Percentiles rank a stretch among this genome's conserved stretches.
phyloP scores from a whole-genome alignment of 2,329 filamentous ascomycete genomes.

The Coniochaeta ligniaria region DNA sequence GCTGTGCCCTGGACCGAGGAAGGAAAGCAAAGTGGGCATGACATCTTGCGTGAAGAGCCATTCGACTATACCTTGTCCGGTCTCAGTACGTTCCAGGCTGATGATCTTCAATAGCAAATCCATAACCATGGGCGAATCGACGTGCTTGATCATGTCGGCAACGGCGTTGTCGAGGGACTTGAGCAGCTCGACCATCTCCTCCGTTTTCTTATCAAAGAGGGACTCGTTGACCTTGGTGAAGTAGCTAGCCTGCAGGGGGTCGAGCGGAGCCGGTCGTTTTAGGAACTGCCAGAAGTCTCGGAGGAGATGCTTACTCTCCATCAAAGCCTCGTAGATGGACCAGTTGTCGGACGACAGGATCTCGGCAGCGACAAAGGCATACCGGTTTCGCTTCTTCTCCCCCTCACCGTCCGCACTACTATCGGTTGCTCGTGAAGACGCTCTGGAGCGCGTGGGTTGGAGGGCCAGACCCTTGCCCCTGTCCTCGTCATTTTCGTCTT shows the following conservation, averaged over 20 bases:
- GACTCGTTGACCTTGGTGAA: slow-evolving; percentile 99
- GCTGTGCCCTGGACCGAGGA: slow-evolving; percentile 75
- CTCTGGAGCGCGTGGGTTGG: slow-evolving; percentile 44
- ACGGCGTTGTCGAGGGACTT: slow-evolving; percentile 78
- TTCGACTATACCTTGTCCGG: slow-evolving; percentile 90
- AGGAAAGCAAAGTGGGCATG: slow-evolving; percentile 79
- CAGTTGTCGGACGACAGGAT: slow-evolving; percentile 92
- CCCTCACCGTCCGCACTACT: slow-evolving; percentile 61
- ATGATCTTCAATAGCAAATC: slow-evolving; percentile 95
- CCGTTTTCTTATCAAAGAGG: slow-evolving; percentile 95
- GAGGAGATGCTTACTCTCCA: slow-evolving; percentile 74
- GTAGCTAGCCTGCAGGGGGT: slow-evolving; percentile 91
- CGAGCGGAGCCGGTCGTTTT: slow-evolving; percentile 73
- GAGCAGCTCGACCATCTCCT: slow-evolving; percentile 90
- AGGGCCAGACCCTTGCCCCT: slow-evolving; percentile 34
- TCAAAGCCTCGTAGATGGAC: slow-evolving; percentile 89
- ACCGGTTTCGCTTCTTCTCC: slow-evolving; percentile 88
- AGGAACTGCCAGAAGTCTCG: slow-evolving; percentile 89
- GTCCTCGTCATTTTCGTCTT: slow-evolving; percentile 41
- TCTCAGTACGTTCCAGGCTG: slow-evolving; percentile 86
- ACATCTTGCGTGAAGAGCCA: slow-evolving; percentile 89
- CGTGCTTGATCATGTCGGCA: slow-evolving; percentile 79
- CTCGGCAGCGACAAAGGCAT: slow-evolving; percentile 89
- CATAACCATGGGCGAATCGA: slow-evolving; percentile 98
- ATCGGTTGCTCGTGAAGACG: slow-evolving; percentile 44